These are phyloP conservation scores for Chlamydomonas sp. DNA, from an alignment of 139 green algal species.

Conservation along the genomic window DNA sequence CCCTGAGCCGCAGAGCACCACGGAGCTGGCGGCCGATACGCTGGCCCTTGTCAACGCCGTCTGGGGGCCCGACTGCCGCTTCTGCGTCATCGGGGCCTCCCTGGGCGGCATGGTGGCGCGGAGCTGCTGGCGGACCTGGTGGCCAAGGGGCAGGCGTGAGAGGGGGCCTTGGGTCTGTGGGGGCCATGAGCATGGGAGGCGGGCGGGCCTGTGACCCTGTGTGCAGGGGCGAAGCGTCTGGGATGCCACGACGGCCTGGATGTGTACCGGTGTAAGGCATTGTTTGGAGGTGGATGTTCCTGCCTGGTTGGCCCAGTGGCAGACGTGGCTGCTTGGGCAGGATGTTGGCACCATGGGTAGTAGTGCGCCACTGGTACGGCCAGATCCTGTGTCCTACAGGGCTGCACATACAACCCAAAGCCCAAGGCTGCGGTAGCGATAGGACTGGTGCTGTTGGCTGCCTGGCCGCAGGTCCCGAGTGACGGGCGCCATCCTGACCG, in stretches of 20 bases:
- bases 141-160: neutral
- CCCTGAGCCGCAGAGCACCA: neutral
- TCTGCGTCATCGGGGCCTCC: neutral
- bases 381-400: neutral
- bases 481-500: neutral
- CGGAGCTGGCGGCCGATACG: neutral
- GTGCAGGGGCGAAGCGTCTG: neutral
- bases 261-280: no score
- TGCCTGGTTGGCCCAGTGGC: no score
- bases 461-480: neutral
- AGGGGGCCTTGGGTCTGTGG: neutral
- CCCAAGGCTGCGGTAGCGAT: no score
- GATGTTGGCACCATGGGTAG: no score
- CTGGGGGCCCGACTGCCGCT: neutral
- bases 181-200: neutral
- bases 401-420: neutral
- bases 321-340: no score
- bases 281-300: no score
- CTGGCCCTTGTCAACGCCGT: neutral
- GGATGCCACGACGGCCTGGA: no score
- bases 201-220: neutral
- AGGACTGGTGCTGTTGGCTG: neutral
- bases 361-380: no score
- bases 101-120: conserved; percentile 11
- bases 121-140: conserved; percentile 4